A percentile compares a stretch with the other conserved stretches of the same genome.
phyloP scores from a whole-genome alignment of 2,329 filamentous ascomycete genomes.

The Ophiocordyceps camponoti-leonardi region DNA sequence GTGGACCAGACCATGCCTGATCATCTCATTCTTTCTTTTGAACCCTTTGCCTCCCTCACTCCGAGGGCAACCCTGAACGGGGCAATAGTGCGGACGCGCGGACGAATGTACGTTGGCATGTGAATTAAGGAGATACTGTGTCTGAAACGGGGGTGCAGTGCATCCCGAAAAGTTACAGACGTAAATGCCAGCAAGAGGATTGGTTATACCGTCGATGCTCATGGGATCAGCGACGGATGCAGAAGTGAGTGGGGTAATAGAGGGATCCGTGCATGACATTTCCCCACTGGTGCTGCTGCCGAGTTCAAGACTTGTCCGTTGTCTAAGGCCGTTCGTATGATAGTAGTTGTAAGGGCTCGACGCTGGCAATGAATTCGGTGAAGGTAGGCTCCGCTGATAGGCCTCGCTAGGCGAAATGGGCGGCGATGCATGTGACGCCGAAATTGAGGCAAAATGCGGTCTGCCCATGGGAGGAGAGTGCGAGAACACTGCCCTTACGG shows the following conservation, averaged over 20 bases:
- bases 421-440: conserved; percentile 18
- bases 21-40: conserved; percentile 60
- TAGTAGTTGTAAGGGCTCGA: conserved; percentile 22
- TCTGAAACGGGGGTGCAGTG: conserved; percentile 58
- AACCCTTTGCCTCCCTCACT: conserved; percentile 50
- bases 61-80: conserved; percentile 43
- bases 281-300: conserved; percentile 25
- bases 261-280: conserved; percentile 27
- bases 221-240: conserved; percentile 30
- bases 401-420: conserved; percentile 32
- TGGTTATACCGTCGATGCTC: conserved; percentile 41
- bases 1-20: conserved; percentile 70
- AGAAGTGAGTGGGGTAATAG: conserved; percentile 22
- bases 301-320: conserved; percentile 23
- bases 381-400: conserved; percentile 27
- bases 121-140: conserved; percentile 61
- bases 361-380: conserved; percentile 24
- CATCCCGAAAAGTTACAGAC: conserved; percentile 46
- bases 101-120: conserved; percentile 59
- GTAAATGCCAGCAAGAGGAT: conserved; percentile 32
- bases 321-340: conserved; percentile 12
- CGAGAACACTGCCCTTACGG: conserved; percentile 10
- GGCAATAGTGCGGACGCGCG: conserved; percentile 47
- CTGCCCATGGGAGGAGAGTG: conserved; percentile 18
- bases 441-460: conserved; percentile 14